phyloP scores from a whole-genome alignment of 2,329 filamentous ascomycete genomes.

The Arthrobotrys sinensis region DNA sequence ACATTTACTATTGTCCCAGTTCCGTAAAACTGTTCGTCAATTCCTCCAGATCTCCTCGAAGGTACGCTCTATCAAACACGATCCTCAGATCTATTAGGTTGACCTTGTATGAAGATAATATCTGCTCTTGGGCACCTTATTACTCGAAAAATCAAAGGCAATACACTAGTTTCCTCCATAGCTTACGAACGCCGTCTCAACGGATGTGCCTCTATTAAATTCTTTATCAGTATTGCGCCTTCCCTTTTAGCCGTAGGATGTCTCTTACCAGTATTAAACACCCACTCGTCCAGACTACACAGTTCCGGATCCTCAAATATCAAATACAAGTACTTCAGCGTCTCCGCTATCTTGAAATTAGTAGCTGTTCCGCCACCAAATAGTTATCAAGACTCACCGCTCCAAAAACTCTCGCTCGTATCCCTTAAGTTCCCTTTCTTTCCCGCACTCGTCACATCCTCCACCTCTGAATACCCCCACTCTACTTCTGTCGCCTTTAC shows the following conservation, averaged over 20 bases:
- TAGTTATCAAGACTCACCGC: constrained; percentile 75
- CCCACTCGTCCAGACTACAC: constrained; percentile 85
- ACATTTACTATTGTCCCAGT: too few species aligned
- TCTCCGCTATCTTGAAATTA: constrained; percentile 62
- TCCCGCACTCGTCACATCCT: constrained; percentile 77
- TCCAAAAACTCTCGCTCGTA: constrained; percentile 88
- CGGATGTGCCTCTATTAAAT: constrained; percentile 55
- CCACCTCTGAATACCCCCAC: constrained; percentile 78
- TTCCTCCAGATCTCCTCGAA: too few species aligned
- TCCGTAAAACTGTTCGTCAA: too few species aligned
- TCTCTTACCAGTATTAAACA: constrained; percentile 71
- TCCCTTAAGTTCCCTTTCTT: constrained; percentile 75
- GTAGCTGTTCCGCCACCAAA: background rate
- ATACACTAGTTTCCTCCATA: background rate
- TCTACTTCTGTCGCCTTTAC: constrained; percentile 75
- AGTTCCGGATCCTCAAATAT: constrained; percentile 88
- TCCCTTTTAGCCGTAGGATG: background rate
- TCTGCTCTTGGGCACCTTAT: too few species aligned
- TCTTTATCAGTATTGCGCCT: constrained; percentile 3
- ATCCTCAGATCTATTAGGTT: too few species aligned
- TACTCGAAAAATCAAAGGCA: background rate
- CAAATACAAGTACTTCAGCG: constrained; percentile 86
- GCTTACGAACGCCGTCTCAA: constrained; percentile 24
- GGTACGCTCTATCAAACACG: too few species aligned
- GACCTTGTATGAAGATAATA: too few species aligned